Evolutionary conservation across 805 yeast species (phyloP), one percentile per base, ranked within the genome.

Genomic region (Yarrowia sp.): DNA sequence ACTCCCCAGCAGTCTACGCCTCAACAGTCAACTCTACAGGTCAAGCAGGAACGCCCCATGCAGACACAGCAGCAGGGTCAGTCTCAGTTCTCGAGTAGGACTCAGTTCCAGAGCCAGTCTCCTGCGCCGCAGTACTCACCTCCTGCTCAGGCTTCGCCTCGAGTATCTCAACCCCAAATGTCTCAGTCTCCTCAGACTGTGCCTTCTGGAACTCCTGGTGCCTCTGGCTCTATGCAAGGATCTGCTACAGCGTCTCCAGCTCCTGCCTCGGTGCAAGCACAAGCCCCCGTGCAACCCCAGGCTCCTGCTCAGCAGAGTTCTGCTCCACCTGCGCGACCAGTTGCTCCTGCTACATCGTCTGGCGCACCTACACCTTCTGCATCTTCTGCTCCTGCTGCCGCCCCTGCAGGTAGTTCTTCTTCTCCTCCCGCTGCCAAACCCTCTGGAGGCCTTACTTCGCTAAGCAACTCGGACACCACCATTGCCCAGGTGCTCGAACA

Each of bases 401-500:
- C 54, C n/a, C 61, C 54, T 48, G 38, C 54, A 30, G 51, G 54
- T 14, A 48, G 54, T 36, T 35, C 58, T 9, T 26, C 61, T 10
- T 35, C 61, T 12, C 35, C 61, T 16, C 43, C 58, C 43, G 24
- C 43, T 26, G 43, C 59, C 24, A 54, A 54, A 10, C 46, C 61
- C 8, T 21, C 46, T 7, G 61, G 35, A 19, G 61, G 61, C 1
- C 61, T 54, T 35, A 38, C 61, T 2, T 35, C 61, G 33, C 61
- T 54, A 3, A 54, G 61, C 46, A 54, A 54, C 61, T 54, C 63
- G 30, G 48, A 43, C 46, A 19, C 68, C 21, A 56, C 74, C 43
- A 74, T 75, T 65, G 70, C 74, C n/a, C 72, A 74, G 65, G 69
- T 75, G 21, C 67, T 75, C 19, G 76, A 72, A 7, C 71, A 74